These are phyloP conservation scores for Oryza longistaminata DNA, from an alignment of 176 grass and related monocot species.

Conservation along the genomic window DNA sequence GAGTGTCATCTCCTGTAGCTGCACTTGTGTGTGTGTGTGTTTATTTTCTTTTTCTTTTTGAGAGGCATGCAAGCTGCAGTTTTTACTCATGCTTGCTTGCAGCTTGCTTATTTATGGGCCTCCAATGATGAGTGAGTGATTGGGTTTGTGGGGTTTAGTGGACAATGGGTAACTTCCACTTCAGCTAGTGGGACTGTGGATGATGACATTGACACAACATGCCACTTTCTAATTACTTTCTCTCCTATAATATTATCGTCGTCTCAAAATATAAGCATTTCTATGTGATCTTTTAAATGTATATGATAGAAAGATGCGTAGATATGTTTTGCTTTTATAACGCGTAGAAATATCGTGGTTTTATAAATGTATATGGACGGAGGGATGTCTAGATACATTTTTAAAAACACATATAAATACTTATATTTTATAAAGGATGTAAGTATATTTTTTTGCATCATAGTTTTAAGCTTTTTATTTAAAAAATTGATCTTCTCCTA, in stretches of 20 bases:
- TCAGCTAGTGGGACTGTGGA: constrained; percentile 43
- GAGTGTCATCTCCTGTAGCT: neutral
- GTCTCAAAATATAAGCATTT: too few relatives aligned
- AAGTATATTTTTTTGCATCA: neutral
- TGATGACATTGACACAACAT: constrained; percentile 33
- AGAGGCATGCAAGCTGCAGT: neutral
- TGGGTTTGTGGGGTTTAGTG: constrained; percentile 48
- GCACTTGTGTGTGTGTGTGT: neutral
- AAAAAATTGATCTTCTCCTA: neutral
- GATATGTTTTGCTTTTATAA: too few relatives aligned
- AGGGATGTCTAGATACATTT: too few relatives aligned
- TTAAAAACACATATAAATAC: too few relatives aligned
- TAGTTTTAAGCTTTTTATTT: neutral
- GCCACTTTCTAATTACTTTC: neutral
- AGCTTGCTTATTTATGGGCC: constrained; percentile 38
- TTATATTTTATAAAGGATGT: too few relatives aligned
- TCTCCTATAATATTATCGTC: too few relatives aligned
- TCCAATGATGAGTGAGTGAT: constrained; percentile 43
- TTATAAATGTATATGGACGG: too few relatives aligned
- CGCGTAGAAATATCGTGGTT: too few relatives aligned
- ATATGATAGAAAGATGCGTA: too few relatives aligned
- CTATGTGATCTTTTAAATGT: too few relatives aligned
- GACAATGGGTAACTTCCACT: constrained; percentile 50
- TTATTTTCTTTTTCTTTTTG: neutral
- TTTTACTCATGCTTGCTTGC: neutral